Base-by-base conservation (phyloP, 1,284 basidiomycete genomes). In the Cutaneotrichosporon cyanovorans region DNA sequence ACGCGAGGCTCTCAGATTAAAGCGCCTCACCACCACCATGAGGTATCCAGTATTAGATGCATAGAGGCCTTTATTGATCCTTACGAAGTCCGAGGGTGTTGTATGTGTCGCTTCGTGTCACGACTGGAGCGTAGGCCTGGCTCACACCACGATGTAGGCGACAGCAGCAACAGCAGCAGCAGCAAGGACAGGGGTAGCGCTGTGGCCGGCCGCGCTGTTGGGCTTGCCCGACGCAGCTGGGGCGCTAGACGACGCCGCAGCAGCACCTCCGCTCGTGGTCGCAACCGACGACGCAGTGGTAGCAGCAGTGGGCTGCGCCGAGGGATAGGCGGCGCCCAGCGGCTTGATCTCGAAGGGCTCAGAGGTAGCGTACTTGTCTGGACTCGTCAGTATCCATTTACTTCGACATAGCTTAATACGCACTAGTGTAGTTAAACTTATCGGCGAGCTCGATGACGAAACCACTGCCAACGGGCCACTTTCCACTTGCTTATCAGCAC, bases 291-390 rank as follows among this genome's bases (percentile, higher is more conserved):
- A 7, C 14, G 32, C 32, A n/a, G 32, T 34, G 32, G 32, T 16
- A 15, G 32, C 25, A 28, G 32, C 14, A 15, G 37, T 22, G 37
- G 21, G 37, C 37, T 20, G 37, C 20, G 19, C 21, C 20, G 37
- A 20, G 37, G 37, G 12, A 23, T 38, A 10, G 4, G 16, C 12
- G 20, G 37, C 7, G 74, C 79, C 80, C 35, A 73, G 57, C 11
- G 81, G 60, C 63, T 82, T 82, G 71, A 87, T 78, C 63, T 82
- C 79, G 68, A 87, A 87, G 9, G 71, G 60, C 45, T 77, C 54
- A 22, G 83, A 83, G 34, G 68, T 62, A 19, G 81, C 80, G 59
- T 77, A 84, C 51, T 85, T 57, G 81, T 86, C 57, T 54, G 16
- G 18, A 25, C n/a, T n/a, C 19, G 34, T 54, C 14, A 50, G n/a